Conservation (phyloP, 2,329 filamentous ascomycete species). For the Botrytis tulipae region DNA sequence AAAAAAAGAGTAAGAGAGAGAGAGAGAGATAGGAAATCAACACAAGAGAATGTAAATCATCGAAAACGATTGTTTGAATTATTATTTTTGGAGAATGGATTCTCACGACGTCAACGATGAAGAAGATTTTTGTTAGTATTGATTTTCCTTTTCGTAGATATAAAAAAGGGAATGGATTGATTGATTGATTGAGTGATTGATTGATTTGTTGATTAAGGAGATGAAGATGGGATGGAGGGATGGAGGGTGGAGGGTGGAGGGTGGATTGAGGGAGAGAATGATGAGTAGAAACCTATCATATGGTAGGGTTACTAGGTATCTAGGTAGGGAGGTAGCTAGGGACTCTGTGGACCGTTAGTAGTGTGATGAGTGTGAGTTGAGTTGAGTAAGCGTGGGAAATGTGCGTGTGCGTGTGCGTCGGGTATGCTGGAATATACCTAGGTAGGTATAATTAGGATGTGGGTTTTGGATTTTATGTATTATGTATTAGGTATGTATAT, state of each 20-base stretch:
- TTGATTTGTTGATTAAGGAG: conserved; percentile 41
- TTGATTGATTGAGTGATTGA: conserved; percentile 33
- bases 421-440: not conserved
- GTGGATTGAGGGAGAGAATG: not conserved
- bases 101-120: conserved; percentile 2
- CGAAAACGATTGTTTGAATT: conserved; percentile 13
- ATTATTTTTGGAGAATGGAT: not conserved
- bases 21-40: conserved; percentile 15
- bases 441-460: not conserved
- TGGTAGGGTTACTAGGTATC: too few species aligned
- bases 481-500: too few species aligned
- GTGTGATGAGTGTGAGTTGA: too few species aligned
- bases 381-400: not conserved
- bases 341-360: not conserved
- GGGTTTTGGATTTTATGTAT: too few species aligned
- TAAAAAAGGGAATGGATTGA: conserved; percentile 62
- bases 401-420: not conserved
- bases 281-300: too few species aligned
- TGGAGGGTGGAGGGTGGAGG: conserved; percentile 35
- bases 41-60: conserved; percentile 27
- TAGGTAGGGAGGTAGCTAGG: too few species aligned
- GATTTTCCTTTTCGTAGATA: conserved; percentile 62
- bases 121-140: conserved; percentile 51
- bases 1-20: conserved; percentile 10
- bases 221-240: conserved; percentile 38